Evolutionary conservation across 2,329 filamentous ascomycete species (phyloP), one percentile per base, ranked within the genome.

Genomic region (Drechslerella dactyloides): DNA sequence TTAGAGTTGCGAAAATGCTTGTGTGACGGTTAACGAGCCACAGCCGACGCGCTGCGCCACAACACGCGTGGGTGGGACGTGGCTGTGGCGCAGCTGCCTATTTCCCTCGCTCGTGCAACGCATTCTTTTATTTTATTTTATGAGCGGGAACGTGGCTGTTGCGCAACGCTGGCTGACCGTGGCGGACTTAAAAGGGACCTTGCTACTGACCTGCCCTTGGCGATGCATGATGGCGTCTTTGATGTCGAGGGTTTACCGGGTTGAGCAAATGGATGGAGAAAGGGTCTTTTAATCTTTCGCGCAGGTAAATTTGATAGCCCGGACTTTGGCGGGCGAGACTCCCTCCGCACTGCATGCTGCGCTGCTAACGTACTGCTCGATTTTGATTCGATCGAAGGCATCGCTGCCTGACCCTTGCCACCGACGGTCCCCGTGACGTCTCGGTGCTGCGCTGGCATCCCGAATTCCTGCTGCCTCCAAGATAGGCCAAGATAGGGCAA

Each of bases 161-260:
- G 66, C 59, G 66, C 59, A 63, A 63, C 60, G 57, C 48, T n/a
- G n/a, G n/a, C n/a, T n/a, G 44, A 21, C 23, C 37, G 37, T 15
- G 37, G 8, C 37, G 37, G 37, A 42, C 37, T 48, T 48, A 48
- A 48, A 48, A 19, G 21, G 19, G 13, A 44, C 11, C 40, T 21
- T 48, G 8, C n/a, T 5, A 23, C 15, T 15, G 17, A 5, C 40
- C 19, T 48, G 44, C 15, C n/a, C 44, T 48, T 48, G 44, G 55
- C 68, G 68, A 61, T 56, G 55, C 40, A 44, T 2, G 46, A 72
- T 65, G 60, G 68, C 68, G 60, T 53, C 50, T 27, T 53, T 53
- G 2, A 30, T 13, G 10, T 66, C 62, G 17, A 27, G 44, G 44
- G 37, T 57, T 62, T 23, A 48, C 46, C 58, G 23, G 55, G 42